Conservation (phyloP, 805 yeast species). For the Schwanniomyces polymorphus region DNA sequence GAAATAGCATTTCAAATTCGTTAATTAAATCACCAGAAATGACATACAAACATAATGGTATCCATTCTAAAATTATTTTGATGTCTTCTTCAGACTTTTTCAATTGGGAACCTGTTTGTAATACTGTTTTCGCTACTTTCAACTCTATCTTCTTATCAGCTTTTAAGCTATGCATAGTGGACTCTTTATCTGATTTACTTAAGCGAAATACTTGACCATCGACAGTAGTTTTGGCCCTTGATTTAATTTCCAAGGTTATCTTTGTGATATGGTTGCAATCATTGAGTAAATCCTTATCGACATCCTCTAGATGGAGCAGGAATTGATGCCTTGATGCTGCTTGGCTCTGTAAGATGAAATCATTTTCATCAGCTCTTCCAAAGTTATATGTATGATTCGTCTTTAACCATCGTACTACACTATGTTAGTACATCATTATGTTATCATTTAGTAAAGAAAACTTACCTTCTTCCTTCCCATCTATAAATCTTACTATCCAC, state of each 20-base stretch:
- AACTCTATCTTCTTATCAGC: slow-evolving; percentile 3
- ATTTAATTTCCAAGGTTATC: slow-evolving; percentile 20
- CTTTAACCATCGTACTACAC: slow-evolving; percentile 6
- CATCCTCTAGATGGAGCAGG: slow-evolving; percentile 14
- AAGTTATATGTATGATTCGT: slow-evolving; percentile 15
- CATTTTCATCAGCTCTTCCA: slow-evolving; percentile 29
- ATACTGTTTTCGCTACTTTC: slow-evolving; percentile 2
- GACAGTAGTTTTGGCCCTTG: slow-evolving; percentile 30
- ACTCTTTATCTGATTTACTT: slow-evolving; percentile 1
- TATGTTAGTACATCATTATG: not conserved
- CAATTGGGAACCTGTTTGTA: not conserved
- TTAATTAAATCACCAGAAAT: slow-evolving; percentile 1
- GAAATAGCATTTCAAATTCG: slow-evolving; percentile 4
- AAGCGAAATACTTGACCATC: slow-evolving; percentile 16
- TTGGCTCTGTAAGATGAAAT: slow-evolving; percentile 25
- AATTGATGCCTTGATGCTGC: slow-evolving; percentile 32
- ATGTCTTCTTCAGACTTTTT: slow-evolving; percentile 1
- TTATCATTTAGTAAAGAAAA: not conserved
- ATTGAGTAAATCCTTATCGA: slow-evolving; percentile 2
- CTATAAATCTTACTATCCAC: slow-evolving; percentile 7
- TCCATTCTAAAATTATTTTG: slow-evolving; percentile 19
- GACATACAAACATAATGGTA: slow-evolving; percentile 14
- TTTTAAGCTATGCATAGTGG: slow-evolving; percentile 3
- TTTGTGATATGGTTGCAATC: slow-evolving; percentile 11
- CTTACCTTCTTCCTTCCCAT: slow-evolving; percentile 6